Evolutionary conservation across 441 rosid genomes (phyloP).

Genomic region (Aquilaria agallochum): DNA sequence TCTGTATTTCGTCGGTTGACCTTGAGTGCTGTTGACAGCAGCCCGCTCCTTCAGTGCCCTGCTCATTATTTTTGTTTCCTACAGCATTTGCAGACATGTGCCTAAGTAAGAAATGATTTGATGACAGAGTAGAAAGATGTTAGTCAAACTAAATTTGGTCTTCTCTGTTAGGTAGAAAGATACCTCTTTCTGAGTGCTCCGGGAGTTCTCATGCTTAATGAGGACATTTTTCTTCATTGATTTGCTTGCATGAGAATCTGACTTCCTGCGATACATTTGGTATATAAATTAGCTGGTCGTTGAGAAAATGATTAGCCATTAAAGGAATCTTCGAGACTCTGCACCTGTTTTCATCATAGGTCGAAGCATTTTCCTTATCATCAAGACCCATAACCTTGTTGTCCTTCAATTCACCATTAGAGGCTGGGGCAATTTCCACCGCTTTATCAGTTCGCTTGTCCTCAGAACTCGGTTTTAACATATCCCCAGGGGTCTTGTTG

Average conservation of each 20-base stretch:
- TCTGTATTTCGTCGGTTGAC: constrained; percentile 34
- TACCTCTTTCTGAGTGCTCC: constrained; percentile 35
- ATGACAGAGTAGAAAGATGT: background rate
- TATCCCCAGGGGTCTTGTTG: constrained; percentile 12
- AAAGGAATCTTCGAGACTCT: constrained; percentile 6
- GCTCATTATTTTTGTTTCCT: constrained; percentile 31
- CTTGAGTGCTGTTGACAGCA: constrained; percentile 19
- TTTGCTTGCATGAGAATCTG: constrained; percentile 12
- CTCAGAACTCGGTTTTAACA: constrained; percentile 7
- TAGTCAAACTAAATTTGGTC: background rate
- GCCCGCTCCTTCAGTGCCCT: constrained; percentile 39
- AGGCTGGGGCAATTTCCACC: constrained; percentile 20
- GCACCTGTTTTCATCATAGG: constrained; percentile 56
- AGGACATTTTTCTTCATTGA: constrained; percentile 25
- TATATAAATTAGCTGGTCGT: constrained; percentile 2
- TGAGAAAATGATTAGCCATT: background rate
- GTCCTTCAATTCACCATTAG: constrained; percentile 12
- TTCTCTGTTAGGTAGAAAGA: background rate
- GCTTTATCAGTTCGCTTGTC: constrained; percentile 6
- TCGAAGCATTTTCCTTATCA: constrained; percentile 47
- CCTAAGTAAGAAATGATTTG: constrained; percentile 10
- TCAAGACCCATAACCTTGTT: constrained; percentile 16
- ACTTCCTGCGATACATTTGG: constrained; percentile 29
- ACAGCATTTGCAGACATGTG: constrained; percentile 16
- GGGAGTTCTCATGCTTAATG: constrained; percentile 34